Evolutionary conservation across 306 rosid genomes (phyloP).

Genomic region (cucumber (Cucumis sativus)): Cucumber_9930_V3 NC_026655.2:15879001-15879500

Average conservation of each 20-base stretch:
- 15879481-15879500: neutral
- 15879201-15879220: too few species aligned
- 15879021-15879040: neutral
- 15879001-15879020: too few species aligned
- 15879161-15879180: too few species aligned
- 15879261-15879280: neutral
- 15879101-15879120: neutral
- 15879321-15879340: neutral
- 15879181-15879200: too few species aligned
- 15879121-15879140: too few species aligned
- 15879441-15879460: neutral
- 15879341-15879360: neutral
- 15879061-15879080: neutral
- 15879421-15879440: neutral
- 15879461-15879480: neutral
- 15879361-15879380: neutral
- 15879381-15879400: neutral
- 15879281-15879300: neutral
- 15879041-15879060: neutral
- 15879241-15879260: too few species aligned
- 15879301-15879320: neutral
- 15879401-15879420: neutral
- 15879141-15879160: too few species aligned
- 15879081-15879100: neutral
- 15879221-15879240: too few species aligned